Evolutionary conservation across 768 basidiomycete species (phyloP), one percentile per base, ranked within the genome.

Genomic region (Coprinellus micaceus): DNA sequence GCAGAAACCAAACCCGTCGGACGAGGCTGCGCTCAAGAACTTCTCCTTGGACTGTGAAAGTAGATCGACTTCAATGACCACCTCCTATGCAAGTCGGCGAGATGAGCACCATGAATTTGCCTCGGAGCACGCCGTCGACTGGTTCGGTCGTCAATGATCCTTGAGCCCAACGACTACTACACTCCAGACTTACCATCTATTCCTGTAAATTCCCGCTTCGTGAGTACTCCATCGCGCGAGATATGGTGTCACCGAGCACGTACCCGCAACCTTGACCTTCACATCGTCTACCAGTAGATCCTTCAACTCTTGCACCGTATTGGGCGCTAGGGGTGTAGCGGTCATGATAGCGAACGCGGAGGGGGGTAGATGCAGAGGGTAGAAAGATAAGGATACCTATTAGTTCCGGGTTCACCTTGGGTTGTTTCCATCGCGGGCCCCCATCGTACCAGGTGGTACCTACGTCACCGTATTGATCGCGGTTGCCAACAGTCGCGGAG

Each of bases 181-280:
- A 13, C 50, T 15, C 28, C 47, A 52, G 41, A 61, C 72, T 64
- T 67, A 91, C 90, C 90, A 67, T 92, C 90, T 54, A 92, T 77
- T 15, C 78, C 74, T 76, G 19, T 43, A 12, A 12, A 47, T 12
- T 36, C 37, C 21, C 10, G 7, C 6, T 9, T 4, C 39, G 37
- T 15, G 10, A n/a, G 24, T 11, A 28, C 5, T 7, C n/a, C 19
- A 26, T n/a, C 50, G 33, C 28, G n/a, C 51, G n/a, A 50, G 43
- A 58, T 44, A n/a, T n/a, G n/a, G 39, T 19, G 19, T 39, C 29
- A n/a, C 40, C 40, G 50, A 55, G 33, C 19, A 43, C 84, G 59
- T 51, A 92, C 94, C 94, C 52, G 93, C 95, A 28, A 98, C 91
- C 74, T 97, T 96, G 64, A 98, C 84, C 72, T 96, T 97, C 66